Percentiles rank a stretch among this genome's conserved stretches.
Evolutionary conservation across 148 eudicot genomes (phyloP).

Genomic region (Arctostaphylos glauca): DNA sequence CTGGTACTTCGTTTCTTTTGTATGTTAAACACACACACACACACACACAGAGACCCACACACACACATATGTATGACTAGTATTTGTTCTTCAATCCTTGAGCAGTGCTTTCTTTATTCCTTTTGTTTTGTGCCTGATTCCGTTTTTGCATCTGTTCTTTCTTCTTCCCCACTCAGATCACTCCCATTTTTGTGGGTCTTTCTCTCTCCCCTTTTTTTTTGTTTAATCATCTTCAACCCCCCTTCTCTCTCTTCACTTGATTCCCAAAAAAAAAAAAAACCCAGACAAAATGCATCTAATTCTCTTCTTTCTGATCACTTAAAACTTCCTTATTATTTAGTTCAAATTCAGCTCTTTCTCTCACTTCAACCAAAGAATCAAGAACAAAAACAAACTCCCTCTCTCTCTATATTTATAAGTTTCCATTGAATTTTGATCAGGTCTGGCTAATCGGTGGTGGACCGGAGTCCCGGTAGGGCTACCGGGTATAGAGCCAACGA

Average conservation of each 20-base stretch:
- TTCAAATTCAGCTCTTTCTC: neutral
- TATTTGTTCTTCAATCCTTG: neutral
- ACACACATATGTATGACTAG: neutral
- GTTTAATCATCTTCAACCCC: neutral
- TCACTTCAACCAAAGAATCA: neutral
- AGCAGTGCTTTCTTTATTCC: slow-evolving; percentile 16
- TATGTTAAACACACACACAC: neutral
- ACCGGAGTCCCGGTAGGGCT: slow-evolving; percentile 36
- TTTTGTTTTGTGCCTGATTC: slow-evolving; percentile 5
- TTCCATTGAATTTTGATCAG: slow-evolving; percentile 7
- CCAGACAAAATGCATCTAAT: slow-evolving; percentile 13
- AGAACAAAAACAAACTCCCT: neutral
- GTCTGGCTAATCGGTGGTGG: slow-evolving; percentile 64
- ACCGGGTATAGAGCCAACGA: slow-evolving; percentile 28
- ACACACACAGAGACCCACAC: neutral
- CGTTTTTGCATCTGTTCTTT: slow-evolving; percentile 18
- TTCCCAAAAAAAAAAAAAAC: neutral
- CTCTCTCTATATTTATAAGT: neutral
- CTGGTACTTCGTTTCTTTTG: neutral
- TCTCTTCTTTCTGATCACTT: slow-evolving; percentile 8
- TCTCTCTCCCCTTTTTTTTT: neutral
- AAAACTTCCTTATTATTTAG: neutral
- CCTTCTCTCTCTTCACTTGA: neutral
- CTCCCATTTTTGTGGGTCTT: neutral
- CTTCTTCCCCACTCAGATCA: slow-evolving; percentile 15